Evolutionary conservation across 495 filamentous ascomycete genomes (phyloP), one percentile per base, ranked within the genome.

Genomic region (Daldinia decipiens): DNA sequence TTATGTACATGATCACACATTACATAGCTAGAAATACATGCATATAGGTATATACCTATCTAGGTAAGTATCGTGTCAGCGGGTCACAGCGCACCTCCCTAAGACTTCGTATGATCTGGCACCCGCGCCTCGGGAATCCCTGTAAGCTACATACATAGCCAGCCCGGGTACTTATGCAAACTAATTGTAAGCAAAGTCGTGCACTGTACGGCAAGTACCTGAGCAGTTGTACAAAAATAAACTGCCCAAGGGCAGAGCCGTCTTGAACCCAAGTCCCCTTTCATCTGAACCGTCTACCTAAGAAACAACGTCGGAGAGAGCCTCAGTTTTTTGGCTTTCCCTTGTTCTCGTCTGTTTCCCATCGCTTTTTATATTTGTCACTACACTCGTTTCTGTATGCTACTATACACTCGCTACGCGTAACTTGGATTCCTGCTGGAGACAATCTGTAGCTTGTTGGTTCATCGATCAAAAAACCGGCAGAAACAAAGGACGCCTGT

Each of bases 381-480:
- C 11, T 67, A 77, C 75, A 71, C 64, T 77, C 75, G 75, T 77
- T 77, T 73, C 60, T 71, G 65, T 68, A 74, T 71, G 61, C 34
- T 63, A 52, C 55, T 71, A 34, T 75, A 75, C 75, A 66, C 52
- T 77, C 75, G 70, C 72, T 77, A 73, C 62, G 51, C 70, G 59
- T 71, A 67, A 54, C 67, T 63, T 51, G 73, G 68, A 50, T 52
- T 67, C 60, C 27, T 56, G 26, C 21, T 31, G 26, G 36, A 57
- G 38, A 63, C 59, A 63, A 61, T 52, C 47, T 31, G 19, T 59
- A 63, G 17, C 29, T 13, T 62, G 54, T 12, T 56, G 27, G 1
- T 62, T 29, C 39, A 8, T 50, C 52, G n/a, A 56, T 19, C 8
- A 50, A 59, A 39, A 27, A 17, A n/a, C 32, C 50, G 40, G 52